A percentile compares a stretch with the other conserved stretches of the same genome.
Evolutionary conservation across 179 eudicot genomes (phyloP).

Genomic region (Actinidia arguta): DNA sequence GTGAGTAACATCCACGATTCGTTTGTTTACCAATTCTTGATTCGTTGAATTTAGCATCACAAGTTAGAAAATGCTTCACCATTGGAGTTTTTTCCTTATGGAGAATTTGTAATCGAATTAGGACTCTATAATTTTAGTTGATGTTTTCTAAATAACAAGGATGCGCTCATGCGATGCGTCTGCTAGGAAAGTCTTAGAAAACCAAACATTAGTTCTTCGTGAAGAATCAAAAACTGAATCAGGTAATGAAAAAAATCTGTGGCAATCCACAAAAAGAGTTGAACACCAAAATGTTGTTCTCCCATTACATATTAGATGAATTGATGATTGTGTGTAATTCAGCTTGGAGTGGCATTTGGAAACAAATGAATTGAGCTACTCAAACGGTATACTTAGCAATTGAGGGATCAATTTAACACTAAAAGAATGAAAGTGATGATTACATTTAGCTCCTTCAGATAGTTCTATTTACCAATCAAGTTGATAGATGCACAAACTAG

Average conservation of each 20-base stretch:
- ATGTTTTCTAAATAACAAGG: not conserved
- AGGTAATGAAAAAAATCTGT: not conserved
- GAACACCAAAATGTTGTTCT: no score
- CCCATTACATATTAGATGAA: no score
- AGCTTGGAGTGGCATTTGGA: not conserved
- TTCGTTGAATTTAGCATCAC: not conserved
- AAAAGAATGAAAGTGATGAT: not conserved
- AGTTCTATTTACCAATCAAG: not conserved
- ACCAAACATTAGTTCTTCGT: not conserved
- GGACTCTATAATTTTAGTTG: not conserved
- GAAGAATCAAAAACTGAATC: not conserved
- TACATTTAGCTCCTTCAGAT: not conserved
- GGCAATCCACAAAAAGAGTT: no score
- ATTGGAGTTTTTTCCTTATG: not conserved
- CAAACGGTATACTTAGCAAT: not conserved
- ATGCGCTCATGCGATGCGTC: not conserved
- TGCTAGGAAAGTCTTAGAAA: not conserved
- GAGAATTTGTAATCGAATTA: not conserved
- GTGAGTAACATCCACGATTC: not conserved
- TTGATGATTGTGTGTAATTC: no score
- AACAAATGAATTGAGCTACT: not conserved
- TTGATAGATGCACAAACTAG: slow-evolving; percentile 7
- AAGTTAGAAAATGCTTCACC: not conserved
- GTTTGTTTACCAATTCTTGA: no score
- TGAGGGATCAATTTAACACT: not conserved